A percentile compares a stretch with the other conserved stretches of the same genome.
These are phyloP conservation scores for Emergomyces pasteurianus DNA, from an alignment of 2,329 filamentous ascomycete species.

Conservation along the genomic window DNA sequence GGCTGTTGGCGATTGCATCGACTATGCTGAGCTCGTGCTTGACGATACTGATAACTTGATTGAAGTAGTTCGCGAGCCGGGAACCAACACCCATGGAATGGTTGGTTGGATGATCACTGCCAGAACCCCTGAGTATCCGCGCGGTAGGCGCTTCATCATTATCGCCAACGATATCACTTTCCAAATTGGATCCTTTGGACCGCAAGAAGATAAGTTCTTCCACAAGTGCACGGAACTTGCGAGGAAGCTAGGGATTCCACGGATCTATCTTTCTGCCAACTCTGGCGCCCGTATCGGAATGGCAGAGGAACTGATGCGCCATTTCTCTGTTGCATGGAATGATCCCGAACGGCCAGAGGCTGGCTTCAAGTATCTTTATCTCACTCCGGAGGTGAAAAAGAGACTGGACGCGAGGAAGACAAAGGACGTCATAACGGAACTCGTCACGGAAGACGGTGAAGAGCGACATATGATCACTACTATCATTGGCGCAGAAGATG, in stretches of 20 bases:
- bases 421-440: constrained; percentile 75
- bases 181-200: constrained; percentile 96
- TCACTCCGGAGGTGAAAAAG: constrained; percentile 75
- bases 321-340: constrained; percentile 97
- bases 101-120: constrained; percentile 95
- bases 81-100: constrained; percentile 95
- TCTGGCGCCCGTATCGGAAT: constrained; percentile 95
- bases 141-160: constrained; percentile 83
- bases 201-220: constrained; percentile 96
- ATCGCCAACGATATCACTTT: constrained; percentile 99
- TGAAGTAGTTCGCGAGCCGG: constrained; percentile 88
- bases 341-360: constrained; percentile 65
- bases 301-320: constrained; percentile 89
- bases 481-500: constrained; percentile 84
- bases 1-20: constrained; percentile 76
- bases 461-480: constrained; percentile 88
- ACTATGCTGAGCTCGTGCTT: constrained; percentile 85
- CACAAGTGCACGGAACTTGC: constrained; percentile 97
- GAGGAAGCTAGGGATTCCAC: constrained; percentile 84
- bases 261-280: constrained; percentile 97
- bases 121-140: constrained; percentile 88
- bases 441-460: constrained; percentile 75
- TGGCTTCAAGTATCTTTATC: constrained; percentile 95
- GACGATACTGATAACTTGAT: constrained; percentile 86
- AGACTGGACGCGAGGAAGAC: constrained; percentile 68